Conservation (phyloP, 2,329 filamentous ascomycete species). For the Metarhizium robertsii region DNA sequence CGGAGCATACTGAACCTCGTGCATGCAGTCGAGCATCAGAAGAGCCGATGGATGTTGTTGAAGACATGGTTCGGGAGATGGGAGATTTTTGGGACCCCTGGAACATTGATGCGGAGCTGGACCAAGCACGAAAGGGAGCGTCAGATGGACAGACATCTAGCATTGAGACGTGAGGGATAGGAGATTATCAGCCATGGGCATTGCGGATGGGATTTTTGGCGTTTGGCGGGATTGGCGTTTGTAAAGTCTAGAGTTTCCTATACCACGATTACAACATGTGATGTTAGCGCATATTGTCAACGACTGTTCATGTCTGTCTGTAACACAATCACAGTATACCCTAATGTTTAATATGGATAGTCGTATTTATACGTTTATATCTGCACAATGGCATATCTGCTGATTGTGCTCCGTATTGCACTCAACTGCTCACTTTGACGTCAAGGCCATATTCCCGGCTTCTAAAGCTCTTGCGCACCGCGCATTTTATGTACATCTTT, state of each 20-base stretch:
- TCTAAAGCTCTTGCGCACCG: no score
- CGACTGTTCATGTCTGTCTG: no score
- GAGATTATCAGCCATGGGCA: neutral
- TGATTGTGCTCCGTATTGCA: no score
- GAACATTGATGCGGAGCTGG: slow-evolving; percentile 27
- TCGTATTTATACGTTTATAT: no score
- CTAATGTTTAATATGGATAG: no score
- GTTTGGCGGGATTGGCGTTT: neutral
- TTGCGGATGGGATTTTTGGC: neutral
- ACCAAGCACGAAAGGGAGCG: slow-evolving; percentile 15
- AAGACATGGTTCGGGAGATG: slow-evolving; percentile 28
- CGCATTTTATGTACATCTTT: no score
- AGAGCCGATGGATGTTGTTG: slow-evolving; percentile 25
- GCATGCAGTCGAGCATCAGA: slow-evolving; percentile 13
- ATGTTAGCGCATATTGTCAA: no score
- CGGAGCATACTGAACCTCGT: neutral
- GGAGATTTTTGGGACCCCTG: slow-evolving; percentile 24
- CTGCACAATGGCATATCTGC: no score
- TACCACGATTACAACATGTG: no score
- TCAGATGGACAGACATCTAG: neutral
- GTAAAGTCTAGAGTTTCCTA: neutral
- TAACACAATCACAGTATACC: no score
- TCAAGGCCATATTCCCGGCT: no score
- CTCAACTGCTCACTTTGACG: no score
- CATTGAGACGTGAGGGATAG: neutral